Evolutionary conservation across 2,329 filamentous ascomycete species (phyloP).

Genomic region (Orbilia blumenaviensis): DNA sequence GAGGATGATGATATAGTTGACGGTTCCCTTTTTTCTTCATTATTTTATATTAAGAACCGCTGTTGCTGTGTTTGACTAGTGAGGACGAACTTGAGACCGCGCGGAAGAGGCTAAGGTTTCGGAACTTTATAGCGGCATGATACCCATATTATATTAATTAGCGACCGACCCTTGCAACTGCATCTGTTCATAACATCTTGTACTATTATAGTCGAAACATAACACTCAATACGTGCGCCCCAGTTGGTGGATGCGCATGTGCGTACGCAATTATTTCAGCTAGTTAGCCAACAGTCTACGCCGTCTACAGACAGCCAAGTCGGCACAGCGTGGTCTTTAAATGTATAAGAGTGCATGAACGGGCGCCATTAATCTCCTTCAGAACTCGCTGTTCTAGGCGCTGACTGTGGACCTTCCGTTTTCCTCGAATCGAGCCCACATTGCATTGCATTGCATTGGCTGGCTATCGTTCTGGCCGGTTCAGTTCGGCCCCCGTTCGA

Average conservation of each 20-base stretch:
- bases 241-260: too few species aligned
- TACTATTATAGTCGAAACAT: constrained; percentile 24
- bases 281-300: not conserved
- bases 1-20: not conserved
- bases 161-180: constrained; percentile 29
- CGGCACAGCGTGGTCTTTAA: too few species aligned
- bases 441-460: not conserved
- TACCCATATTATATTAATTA: constrained; percentile 17
- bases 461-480: not conserved
- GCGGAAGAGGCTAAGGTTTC: not conserved
- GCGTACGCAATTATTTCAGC: too few species aligned
- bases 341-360: not conserved
- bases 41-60: not conserved
- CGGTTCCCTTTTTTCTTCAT: too few species aligned
- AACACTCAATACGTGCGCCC: too few species aligned
- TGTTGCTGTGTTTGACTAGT: not conserved
- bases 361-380: constrained; percentile 18
- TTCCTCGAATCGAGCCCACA: not conserved
- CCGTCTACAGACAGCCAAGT: too few species aligned
- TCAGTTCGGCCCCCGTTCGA: too few species aligned
- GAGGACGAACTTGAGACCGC: not conserved
- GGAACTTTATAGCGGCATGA: constrained; percentile 18
- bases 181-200: constrained; percentile 4
- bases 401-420: constrained; percentile 2
- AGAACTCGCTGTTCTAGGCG: constrained; percentile 1